Evolutionary conservation across 1,139 yeast species (phyloP), one percentile per base, ranked within the genome.

Genomic region (Zygosaccharomyces pseudobailii): DNA sequence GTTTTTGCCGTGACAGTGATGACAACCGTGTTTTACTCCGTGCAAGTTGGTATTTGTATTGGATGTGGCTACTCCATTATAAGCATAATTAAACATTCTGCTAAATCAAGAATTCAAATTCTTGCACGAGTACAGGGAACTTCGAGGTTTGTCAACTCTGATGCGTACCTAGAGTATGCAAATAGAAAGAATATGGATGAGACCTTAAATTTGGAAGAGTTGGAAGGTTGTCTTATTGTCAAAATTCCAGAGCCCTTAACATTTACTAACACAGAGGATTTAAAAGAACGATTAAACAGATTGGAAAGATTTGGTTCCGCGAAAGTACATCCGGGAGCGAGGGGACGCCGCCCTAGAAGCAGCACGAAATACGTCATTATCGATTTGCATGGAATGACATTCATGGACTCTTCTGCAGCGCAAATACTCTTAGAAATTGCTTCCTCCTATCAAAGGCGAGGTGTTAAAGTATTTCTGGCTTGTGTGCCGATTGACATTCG

Each of bases 191-290:
- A 33, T 17, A 42, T 43, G 6, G 28, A 46, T 9, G 49, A 45
- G 25, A 38, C 46, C 23, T 46, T 53, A 17, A 55, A 55, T 32
- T 66, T 84, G 28, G 92, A 87, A 60, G 90, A 87, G 54, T 74
- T 87, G 40, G 92, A 87, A 60, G 95, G 95, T 1, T 87, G 95
- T 59, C 71, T 92, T 43, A 84, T 90, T 40, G 85, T 90, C 30
- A 87, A 84, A 56, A 81, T 92, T 34, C 95, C 97, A 0, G 97
- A 92, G 61, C 97, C 97, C 1, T 71, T 92, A 49, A 88, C 95
- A 1, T 92, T 92, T 66, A 89, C 96, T 34, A 92, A 92, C 62
- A 80, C 95, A 17, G 87, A 84, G 50, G 97, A 90, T 62, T 71
- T 92, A 55, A 80, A 86, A 51, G 74, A 84, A 41, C 71, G 97